phyloP scores from a whole-genome alignment of 2,329 filamentous ascomycete genomes.

The Pseudogymnoascus sp. region DNA sequence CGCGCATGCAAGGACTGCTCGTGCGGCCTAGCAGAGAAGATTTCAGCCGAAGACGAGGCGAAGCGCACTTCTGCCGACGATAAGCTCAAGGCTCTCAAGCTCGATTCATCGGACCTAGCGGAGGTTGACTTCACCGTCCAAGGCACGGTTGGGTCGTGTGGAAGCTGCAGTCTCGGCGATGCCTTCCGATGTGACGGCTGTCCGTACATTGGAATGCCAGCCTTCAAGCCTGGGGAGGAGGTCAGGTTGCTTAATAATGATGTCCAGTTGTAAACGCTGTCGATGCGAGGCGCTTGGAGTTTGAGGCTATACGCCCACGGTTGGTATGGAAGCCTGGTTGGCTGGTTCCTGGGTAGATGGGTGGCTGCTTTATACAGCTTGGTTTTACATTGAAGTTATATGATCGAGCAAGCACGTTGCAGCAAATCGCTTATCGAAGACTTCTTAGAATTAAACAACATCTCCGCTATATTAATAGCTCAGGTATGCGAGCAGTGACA shows the following conservation, averaged over 20 bases:
- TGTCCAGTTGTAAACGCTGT: constrained; percentile 61
- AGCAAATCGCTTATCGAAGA: neutral
- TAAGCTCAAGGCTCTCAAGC: constrained; percentile 59
- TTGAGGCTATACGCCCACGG: constrained; percentile 1
- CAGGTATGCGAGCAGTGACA: neutral
- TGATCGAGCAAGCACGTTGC: neutral
- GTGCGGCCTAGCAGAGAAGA: constrained; percentile 78
- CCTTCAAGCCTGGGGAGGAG: constrained; percentile 96
- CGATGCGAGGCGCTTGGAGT: constrained; percentile 5
- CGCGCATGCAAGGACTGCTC: constrained; percentile 97
- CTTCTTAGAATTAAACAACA: neutral
- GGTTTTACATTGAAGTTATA: neutral
- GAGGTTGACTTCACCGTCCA: constrained; percentile 97
- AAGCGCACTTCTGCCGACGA: constrained; percentile 60
- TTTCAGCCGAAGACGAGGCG: constrained; percentile 76
- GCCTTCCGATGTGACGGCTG: constrained; percentile 73
- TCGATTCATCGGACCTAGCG: constrained; percentile 70
- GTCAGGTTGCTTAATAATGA: constrained; percentile 81
- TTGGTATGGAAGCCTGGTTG: constrained; percentile 6
- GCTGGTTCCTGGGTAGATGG: constrained; percentile 1
- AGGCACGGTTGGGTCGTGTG: constrained; percentile 91
- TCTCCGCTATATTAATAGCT: neutral
- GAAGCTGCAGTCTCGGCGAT: constrained; percentile 88
- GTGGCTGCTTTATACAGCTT: neutral
- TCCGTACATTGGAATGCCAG: constrained; percentile 85